A percentile compares a stretch with the other conserved stretches of the same genome.
phyloP scores from a whole-genome alignment of 2,329 filamentous ascomycete genomes.

The Cercospora berteroae region DNA sequence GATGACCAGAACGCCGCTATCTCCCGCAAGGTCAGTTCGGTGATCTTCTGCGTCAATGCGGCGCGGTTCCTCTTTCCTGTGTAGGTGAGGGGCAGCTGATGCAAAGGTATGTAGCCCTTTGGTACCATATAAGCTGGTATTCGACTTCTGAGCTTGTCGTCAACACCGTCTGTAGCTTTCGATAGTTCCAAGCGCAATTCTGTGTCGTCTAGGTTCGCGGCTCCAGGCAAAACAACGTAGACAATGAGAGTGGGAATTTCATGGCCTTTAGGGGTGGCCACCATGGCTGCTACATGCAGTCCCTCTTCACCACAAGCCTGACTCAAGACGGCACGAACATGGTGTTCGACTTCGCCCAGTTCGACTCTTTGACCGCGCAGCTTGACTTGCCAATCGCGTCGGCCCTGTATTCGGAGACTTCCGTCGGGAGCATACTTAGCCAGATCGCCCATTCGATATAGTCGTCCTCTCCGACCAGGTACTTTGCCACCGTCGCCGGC shows the following conservation, averaged over 20 bases:
- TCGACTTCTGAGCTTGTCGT: neutral
- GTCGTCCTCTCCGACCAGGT: conserved; percentile 42
- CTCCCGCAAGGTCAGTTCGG: conserved; percentile 3
- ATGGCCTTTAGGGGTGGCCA: neutral
- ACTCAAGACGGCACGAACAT: conserved; percentile 15
- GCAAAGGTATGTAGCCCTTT: neutral
- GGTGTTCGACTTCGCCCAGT: conserved; percentile 66
- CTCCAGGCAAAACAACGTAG: neutral
- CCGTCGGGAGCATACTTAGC: conserved; percentile 39
- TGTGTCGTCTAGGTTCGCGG: neutral
- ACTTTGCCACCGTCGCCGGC: neutral
- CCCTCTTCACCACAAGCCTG: neutral
- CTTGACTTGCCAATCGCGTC: conserved; percentile 74
- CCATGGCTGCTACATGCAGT: conserved; percentile 1
- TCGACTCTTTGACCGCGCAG: conserved; percentile 75
- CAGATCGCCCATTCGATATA: conserved; percentile 29
- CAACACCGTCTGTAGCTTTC: neutral
- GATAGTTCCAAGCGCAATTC: neutral
- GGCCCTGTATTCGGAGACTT: conserved; percentile 57
- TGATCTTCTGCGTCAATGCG: neutral
- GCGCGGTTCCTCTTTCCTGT: neutral
- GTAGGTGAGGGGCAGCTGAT: neutral
- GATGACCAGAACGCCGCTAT: conserved; percentile 2
- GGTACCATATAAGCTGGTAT: conserved; percentile 8
- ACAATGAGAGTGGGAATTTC: neutral